Base-by-base conservation (phyloP, 805 yeast species). In the Hyphopichia homilentoma region DNA sequence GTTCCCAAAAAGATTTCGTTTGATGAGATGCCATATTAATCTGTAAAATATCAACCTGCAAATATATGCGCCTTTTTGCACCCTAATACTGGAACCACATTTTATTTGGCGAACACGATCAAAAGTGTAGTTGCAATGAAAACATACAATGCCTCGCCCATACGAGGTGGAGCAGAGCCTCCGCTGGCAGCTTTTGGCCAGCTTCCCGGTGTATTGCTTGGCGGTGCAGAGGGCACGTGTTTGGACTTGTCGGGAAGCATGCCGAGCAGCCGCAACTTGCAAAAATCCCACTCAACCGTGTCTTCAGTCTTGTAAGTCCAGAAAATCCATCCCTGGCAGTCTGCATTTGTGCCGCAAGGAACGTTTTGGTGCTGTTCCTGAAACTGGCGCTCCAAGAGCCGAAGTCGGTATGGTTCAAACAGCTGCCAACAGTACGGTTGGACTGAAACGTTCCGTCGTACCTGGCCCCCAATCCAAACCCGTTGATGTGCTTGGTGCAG, bases 271-370 rank as follows among this genome's bases (percentile, higher is more conserved):
- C 11, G 22, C 42, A 80, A 61, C 34, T 69, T 59, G 29, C 61
- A 51, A 45, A 77, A 68, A 50, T 80, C 85, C 87, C 88, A 81
- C 49, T 80, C 87, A 16, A 77, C 60, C 1, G 85, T 72, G 31
- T 57, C 50, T 47, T 81, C 89, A 0, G 86, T 80, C 48, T 79
- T 81, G 60, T 68, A 81, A 44, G 78, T 76, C 89, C 88, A 81
- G 46, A 79, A 81, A 24, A 81, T 72, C 77, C 81, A 81, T 0
- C 89, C 87, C 6, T 60, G 60, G 27, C 68, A 61, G 24, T 48
- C 35, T 27, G 59, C 39, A 81, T 50, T 47, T 81, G 87, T 13
- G 72, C 75, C 45, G 79, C 82, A 20, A 81, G 64, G 39, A 69
- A 73, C 43, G 64, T 68, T 37, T 83, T 63, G 4, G 78, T 75